Evolutionary conservation across 805 yeast genomes (phyloP).

Genomic region (Jamesozyma piceae): DNA sequence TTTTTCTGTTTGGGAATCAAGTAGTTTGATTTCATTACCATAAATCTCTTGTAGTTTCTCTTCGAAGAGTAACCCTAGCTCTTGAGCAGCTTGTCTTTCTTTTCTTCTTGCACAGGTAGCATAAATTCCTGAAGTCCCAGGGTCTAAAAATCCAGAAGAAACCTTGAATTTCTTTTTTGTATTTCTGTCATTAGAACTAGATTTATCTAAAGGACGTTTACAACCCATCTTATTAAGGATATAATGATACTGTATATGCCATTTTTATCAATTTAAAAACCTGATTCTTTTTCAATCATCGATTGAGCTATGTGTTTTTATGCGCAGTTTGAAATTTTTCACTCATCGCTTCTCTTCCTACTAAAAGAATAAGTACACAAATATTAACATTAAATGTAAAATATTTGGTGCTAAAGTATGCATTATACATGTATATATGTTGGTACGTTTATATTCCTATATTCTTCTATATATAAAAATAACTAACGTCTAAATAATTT

Average conservation of each 20-base stretch:
- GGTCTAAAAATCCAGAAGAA: slow-evolving; percentile 45
- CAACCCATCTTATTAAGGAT: not conserved
- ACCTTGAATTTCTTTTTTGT: slow-evolving; percentile 24
- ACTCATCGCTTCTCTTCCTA: not conserved
- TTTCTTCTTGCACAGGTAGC: slow-evolving; percentile 80
- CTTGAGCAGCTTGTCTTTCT: slow-evolving; percentile 71
- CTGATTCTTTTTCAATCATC: not conserved
- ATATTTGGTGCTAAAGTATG: not conserved
- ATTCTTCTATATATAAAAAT: not conserved
- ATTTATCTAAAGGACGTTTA: slow-evolving; percentile 2
- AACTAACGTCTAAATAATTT: slow-evolving; percentile 16
- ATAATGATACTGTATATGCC: not conserved
- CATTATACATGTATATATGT: not conserved
- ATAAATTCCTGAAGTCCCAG: slow-evolving; percentile 78
- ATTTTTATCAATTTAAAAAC: not conserved
- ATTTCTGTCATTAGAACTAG: slow-evolving; percentile 4
- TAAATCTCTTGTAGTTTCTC: slow-evolving; percentile 44
- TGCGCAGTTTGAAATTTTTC: not conserved
- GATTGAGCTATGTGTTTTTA: not conserved
- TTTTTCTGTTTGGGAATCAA: slow-evolving; percentile 9
- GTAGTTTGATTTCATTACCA: slow-evolving; percentile 29
- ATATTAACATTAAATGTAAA: too few species aligned
- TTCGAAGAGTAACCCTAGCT: slow-evolving; percentile 48
- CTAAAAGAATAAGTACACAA: too few species aligned
- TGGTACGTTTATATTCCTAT: not conserved